Percentiles rank a stretch among this genome's conserved stretches.
Evolutionary conservation across 805 yeast species (phyloP).

Genomic region (Scheffersomyces coipomensis): DNA sequence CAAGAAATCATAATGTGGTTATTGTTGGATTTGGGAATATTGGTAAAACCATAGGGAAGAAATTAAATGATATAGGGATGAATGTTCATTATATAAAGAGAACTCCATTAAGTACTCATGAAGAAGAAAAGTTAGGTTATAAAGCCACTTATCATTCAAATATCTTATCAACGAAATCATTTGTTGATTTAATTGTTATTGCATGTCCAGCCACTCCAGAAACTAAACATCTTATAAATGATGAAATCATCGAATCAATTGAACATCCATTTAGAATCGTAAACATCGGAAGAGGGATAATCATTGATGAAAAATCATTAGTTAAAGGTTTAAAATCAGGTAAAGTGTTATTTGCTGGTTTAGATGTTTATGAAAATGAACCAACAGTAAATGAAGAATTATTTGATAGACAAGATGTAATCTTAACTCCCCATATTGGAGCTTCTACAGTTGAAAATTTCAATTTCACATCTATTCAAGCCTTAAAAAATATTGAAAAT

Average conservation of each 20-base stretch:
- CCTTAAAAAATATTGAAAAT: conserved; percentile 54
- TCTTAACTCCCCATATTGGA: conserved; percentile 71
- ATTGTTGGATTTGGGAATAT: conserved; percentile 77
- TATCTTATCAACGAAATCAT: conserved; percentile 28
- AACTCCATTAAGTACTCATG: conserved; percentile 32
- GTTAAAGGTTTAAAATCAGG: conserved; percentile 60
- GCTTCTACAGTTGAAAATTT: conserved; percentile 62
- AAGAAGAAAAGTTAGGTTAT: conserved; percentile 40
- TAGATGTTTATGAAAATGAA: conserved; percentile 72
- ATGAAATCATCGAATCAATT: conserved; percentile 43
- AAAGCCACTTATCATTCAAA: conserved; percentile 39
- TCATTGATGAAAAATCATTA: conserved; percentile 66
- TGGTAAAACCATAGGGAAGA: conserved; percentile 61
- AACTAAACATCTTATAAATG: conserved; percentile 56
- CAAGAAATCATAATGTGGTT: conserved; percentile 56
- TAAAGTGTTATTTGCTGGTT: conserved; percentile 61
- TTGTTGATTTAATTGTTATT: conserved; percentile 60
- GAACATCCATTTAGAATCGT: conserved; percentile 59
- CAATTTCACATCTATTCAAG: conserved; percentile 47
- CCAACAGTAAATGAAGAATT: conserved; percentile 53
- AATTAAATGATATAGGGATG: conserved; percentile 63
- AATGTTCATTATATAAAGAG: conserved; percentile 62
- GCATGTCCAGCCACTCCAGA: conserved; percentile 65
- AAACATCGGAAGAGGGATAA: conserved; percentile 74
- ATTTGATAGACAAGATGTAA: conserved; percentile 57